Evolutionary conservation across 1,139 yeast genomes (phyloP), one percentile per base, ranked within the genome.

Genomic region (Debaryomycetaceae sp.): DNA sequence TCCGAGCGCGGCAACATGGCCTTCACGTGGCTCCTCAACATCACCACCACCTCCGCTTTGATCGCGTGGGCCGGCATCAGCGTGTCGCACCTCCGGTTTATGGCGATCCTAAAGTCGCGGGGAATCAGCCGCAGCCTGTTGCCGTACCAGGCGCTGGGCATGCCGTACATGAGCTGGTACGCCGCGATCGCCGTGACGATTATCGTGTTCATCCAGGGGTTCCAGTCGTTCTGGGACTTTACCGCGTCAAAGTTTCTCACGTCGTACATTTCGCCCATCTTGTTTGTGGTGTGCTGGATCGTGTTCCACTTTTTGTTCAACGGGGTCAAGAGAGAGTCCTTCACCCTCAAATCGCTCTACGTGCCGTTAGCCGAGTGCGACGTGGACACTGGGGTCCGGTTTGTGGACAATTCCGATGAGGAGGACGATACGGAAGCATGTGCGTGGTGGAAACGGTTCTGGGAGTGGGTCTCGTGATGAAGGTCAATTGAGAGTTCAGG

Each of bases 1-100:
- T 68, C 79, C 21, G 54, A 67, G 13, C 53, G 61, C 31, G 92
- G 94, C 30, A 58, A 62, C 20, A 61, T 68, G n/a, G 96, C 86
- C 7, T 87, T 86, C 59, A 58, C 68, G 41, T 87, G 95, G 87
- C 69, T 87, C 38, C 68, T 85, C 41, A 83, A 82, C 54, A 76
- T 87, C 40, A 70, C 85, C 22, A 80, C 85, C 16, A 78, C 79
- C 27, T 76, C 86, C 4, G 87, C 87, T 29, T 64, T 78, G 42
- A 73, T 78, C 38, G 68, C 82, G 6, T 79, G 90, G 90, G 68
- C 77, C 32, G 68, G 74, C 53, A 78, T 79, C 36, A 65, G 77
- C 5, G 51, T 68, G 30, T 64, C 81, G 25, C 87, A 78, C 49
- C 58, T 79, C 30, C 62, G 83, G 47, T 79, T 78, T 49, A 76